Base-by-base conservation (phyloP, 1,139 yeast species). In the Candida tetrigidarum region DNA sequence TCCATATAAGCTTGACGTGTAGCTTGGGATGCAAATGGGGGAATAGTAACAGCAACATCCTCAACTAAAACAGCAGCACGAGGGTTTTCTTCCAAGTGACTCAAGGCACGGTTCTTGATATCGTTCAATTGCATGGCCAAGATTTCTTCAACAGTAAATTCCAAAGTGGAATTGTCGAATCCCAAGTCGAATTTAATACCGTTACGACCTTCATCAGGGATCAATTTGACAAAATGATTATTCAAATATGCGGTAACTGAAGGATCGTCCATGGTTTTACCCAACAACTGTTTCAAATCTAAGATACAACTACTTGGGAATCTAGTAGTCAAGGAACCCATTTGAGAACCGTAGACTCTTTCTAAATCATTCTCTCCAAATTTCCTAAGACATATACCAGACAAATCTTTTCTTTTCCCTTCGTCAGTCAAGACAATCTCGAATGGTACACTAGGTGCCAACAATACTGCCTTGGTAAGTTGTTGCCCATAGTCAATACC, bases 401-500 rank as follows among this genome's bases (percentile, higher is more conserved):
- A 78, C 10, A 83, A 72, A 57, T 93, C 98, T 62, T 93, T 93
- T 48, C 99, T 77, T 64, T 91, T 90, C 6, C 97, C 88, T 59
- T 93, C 98, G 34, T 89, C 86, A 4, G 97, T 89, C 49, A 93
- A 70, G 10, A 93, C 86, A 40, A 93, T 78, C 58, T 93, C 99
- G 61, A 91, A 84, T 15, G 92, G 86, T 25, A 91, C 81, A 8
- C 92, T 90, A 0, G 98, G 98, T 0, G 97, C 97, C 39, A 95
- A 86, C 43, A 93, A 72, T 41, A 86, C 89, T 2, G 96, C 90
- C 63, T 95, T 93, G 29, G 93, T 82, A 71, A 76, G 87, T 59
- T 91, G 96, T 48, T 88, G 86, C 44, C 99, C 99, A 60, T 80
- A 85, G 63, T 93, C 99, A 38, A 93, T 74, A 22, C 97, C 98